These are phyloP conservation scores for Phellinidium pouzarii DNA, from an alignment of 1,284 basidiomycete genomes.

Conservation along the genomic window DNA sequence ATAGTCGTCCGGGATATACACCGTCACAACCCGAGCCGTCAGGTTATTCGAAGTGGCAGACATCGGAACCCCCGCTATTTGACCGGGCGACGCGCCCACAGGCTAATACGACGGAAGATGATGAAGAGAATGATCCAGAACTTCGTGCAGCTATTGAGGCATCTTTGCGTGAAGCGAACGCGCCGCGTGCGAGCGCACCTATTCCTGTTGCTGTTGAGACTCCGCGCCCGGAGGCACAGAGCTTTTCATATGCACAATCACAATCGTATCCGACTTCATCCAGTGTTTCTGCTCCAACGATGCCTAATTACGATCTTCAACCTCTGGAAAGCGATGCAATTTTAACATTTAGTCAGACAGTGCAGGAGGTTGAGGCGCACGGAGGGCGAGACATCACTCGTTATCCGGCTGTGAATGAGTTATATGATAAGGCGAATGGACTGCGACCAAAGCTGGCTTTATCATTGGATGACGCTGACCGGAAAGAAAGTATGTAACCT, in stretches of 20 bases:
- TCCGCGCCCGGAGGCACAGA: constrained; percentile 37
- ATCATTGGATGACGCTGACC: constrained; percentile 79
- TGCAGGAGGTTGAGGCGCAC: constrained; percentile 77
- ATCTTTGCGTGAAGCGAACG: constrained; percentile 79
- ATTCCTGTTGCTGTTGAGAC: constrained; percentile 49
- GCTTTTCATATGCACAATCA: constrained; percentile 31
- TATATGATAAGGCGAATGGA: constrained; percentile 80
- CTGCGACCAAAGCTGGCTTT: constrained; percentile 80
- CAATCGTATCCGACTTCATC: constrained; percentile 29
- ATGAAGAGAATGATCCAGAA: constrained; percentile 90
- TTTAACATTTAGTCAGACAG: constrained; percentile 82
- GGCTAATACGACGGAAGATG: constrained; percentile 32
- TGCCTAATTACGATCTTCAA: constrained; percentile 74
- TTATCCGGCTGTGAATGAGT: constrained; percentile 76
- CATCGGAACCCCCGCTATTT: constrained; percentile 70
- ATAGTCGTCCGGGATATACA: constrained; percentile 56
- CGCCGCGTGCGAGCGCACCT: constrained; percentile 75
- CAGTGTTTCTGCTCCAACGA: constrained; percentile 38
- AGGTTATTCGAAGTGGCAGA: constrained; percentile 37
- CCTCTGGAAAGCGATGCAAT: constrained; percentile 79
- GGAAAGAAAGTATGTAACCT: constrained; percentile 72
- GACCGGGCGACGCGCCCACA: constrained; percentile 45
- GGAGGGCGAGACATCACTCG: constrained; percentile 72
- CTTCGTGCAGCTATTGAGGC: constrained; percentile 94
- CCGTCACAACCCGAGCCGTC: constrained; percentile 48